These are phyloP conservation scores for Phaffia tasmanica DNA, from an alignment of 768 basidiomycete genomes.

Conservation along the genomic window DNA sequence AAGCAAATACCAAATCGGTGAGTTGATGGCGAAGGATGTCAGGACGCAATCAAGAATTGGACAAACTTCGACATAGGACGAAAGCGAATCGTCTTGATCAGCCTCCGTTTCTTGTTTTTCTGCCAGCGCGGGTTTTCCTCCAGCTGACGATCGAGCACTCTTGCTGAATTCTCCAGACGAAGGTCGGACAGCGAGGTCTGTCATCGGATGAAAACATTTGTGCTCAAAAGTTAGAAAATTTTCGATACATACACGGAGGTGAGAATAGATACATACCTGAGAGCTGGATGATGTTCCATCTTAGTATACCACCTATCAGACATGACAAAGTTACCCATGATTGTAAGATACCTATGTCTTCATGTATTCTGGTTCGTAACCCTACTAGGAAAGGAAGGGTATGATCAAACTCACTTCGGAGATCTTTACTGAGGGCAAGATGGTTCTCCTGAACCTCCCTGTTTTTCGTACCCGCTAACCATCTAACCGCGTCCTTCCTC, in stretches of 20 bases:
- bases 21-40: conserved; percentile 27
- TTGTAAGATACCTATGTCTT: no score
- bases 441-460: conserved; percentile 35
- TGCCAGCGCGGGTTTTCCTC: conserved; percentile 18
- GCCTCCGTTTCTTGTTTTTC: conserved; percentile 9
- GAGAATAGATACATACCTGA: background rate
- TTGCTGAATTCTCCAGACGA: conserved; percentile 5
- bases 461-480: conserved; percentile 37
- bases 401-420: conserved; percentile 28
- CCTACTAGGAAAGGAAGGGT: no score
- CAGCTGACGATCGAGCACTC: background rate
- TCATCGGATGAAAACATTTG: background rate
- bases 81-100: conserved; percentile 11
- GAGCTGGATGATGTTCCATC: conserved; percentile 10
- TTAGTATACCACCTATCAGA: conserved; percentile 6
- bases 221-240: no score
- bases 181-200: conserved; percentile 16
- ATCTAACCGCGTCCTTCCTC: conserved; percentile 34
- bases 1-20: conserved; percentile 31
- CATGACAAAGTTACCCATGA: no score
- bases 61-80: conserved; percentile 18
- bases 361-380: background rate
- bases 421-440: conserved; percentile 30
- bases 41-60: background rate
- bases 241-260: background rate